phyloP scores from a whole-genome alignment of 2,329 filamentous ascomycete genomes.

The Nakataea oryzae region DNA sequence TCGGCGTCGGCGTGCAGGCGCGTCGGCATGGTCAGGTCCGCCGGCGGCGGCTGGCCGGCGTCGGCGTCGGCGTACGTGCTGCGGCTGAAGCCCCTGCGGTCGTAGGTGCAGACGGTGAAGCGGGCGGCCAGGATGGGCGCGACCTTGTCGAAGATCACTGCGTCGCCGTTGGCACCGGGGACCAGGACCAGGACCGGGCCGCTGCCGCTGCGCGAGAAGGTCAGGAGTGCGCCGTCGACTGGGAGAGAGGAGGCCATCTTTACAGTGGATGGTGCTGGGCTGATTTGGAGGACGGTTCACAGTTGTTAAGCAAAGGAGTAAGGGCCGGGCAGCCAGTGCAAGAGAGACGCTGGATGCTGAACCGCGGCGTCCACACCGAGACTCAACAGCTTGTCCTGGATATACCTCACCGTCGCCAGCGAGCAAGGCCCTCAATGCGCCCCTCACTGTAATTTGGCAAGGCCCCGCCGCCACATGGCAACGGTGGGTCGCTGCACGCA shows the following conservation, averaged over 20 bases:
- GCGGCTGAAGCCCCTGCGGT: slow-evolving; percentile 16
- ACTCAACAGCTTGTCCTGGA: background rate
- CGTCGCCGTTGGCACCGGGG: slow-evolving; percentile 17
- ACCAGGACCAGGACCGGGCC: slow-evolving; percentile 19
- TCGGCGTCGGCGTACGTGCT: slow-evolving; percentile 8
- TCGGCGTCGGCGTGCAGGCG: slow-evolving; percentile 18
- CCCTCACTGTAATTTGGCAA: background rate
- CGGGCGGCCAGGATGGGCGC: slow-evolving; percentile 12
- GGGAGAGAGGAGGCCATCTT: background rate
- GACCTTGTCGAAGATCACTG: slow-evolving; percentile 13
- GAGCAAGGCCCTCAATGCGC: background rate
- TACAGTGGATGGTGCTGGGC: no score
- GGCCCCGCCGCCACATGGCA: no score
- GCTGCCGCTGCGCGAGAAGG: slow-evolving; percentile 17
- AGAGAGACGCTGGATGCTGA: background rate
- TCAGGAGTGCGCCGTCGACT: slow-evolving; percentile 14
- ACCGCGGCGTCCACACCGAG: no score
- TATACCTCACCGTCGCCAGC: background rate
- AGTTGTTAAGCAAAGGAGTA: no score
- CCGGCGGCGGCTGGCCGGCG: no score
- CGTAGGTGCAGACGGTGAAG: slow-evolving; percentile 18
- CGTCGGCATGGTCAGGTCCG: slow-evolving; percentile 14
- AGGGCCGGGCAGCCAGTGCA: no score
- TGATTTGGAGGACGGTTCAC: no score
- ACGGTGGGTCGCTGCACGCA: no score